Percentiles rank a stretch among this genome's conserved stretches.
Conservation (phyloP, 768 basidiomycete species). For the Tulasnella sp. region DNA sequence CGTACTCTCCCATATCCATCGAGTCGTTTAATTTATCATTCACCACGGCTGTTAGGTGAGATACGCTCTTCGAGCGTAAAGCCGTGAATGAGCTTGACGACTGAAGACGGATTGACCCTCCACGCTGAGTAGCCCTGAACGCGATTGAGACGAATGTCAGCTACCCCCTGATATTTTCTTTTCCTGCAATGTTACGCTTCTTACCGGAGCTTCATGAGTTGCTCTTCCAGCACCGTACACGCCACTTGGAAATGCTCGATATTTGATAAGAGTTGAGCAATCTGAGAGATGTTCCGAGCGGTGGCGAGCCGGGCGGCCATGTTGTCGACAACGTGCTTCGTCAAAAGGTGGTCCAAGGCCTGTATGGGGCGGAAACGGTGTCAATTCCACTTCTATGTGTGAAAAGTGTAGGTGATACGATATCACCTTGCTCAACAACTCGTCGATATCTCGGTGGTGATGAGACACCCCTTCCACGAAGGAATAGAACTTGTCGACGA, state of each 20-base stretch:
- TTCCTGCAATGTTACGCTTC: constrained; percentile 17
- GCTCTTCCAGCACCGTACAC: constrained; percentile 75
- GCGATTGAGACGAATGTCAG: background rate
- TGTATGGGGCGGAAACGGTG: constrained; percentile 29
- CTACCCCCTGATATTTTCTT: background rate
- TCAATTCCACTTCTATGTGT: constrained; percentile 3
- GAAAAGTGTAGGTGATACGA: background rate
- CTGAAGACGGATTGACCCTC: constrained; percentile 63
- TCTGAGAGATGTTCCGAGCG: constrained; percentile 77
- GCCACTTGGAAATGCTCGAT: constrained; percentile 84
- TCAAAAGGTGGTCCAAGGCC: constrained; percentile 82
- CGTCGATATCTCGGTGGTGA: constrained; percentile 86
- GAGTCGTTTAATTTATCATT: constrained; percentile 90
- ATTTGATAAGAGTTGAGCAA: constrained; percentile 88
- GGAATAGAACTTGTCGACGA: constrained; percentile 91
- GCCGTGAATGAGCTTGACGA: constrained; percentile 54
- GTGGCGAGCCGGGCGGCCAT: constrained; percentile 65
- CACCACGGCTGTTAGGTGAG: constrained; percentile 74
- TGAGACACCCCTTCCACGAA: constrained; percentile 94
- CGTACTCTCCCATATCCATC: constrained; percentile 90
- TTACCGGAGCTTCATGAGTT: constrained; percentile 73
- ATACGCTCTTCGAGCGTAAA: constrained; percentile 59
- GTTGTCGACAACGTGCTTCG: constrained; percentile 63
- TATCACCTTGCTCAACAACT: constrained; percentile 74
- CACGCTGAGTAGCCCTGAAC: constrained; percentile 68